These are phyloP conservation scores for Sanghuangporus sanghuang DNA, from an alignment of 1,284 basidiomycete species.

Conservation along the genomic window DNA sequence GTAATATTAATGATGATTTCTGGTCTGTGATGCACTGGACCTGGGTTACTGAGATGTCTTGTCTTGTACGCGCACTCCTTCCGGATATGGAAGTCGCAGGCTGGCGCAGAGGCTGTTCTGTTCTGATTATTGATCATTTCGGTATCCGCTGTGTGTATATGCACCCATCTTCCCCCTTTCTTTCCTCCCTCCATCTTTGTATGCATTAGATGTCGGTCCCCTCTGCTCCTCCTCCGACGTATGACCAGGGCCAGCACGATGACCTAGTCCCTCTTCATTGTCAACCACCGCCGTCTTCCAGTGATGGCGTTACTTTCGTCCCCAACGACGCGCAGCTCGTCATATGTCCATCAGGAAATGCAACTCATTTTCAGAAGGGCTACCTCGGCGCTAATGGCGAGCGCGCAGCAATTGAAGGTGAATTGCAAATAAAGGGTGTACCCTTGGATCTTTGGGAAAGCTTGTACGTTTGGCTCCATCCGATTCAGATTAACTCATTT, in stretches of 20 bases:
- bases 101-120: neutral
- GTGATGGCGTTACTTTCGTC: neutral
- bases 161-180: neutral
- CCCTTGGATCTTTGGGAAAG: conserved; percentile 53
- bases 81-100: neutral
- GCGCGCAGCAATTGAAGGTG: conserved; percentile 74
- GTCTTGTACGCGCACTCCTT: neutral
- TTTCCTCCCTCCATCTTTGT: neutral
- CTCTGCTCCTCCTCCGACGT: conserved; percentile 16
- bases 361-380: conserved; percentile 70
- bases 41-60: too few relatives aligned
- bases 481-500: conserved; percentile 9
- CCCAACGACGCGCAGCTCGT: conserved; percentile 49
- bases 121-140: neutral
- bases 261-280: neutral
- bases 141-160: too few relatives aligned
- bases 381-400: conserved; percentile 75
- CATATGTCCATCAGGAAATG: conserved; percentile 59
- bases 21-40: too few relatives aligned
- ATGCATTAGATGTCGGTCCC: conserved; percentile 10
- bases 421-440: conserved; percentile 71
- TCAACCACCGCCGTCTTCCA: neutral
- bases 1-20: too few relatives aligned
- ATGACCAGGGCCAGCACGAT: conserved; percentile 10
- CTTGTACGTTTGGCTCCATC: conserved; percentile 44